phyloP scores from a whole-genome alignment of 202 grass and related monocot genomes.

The Saccharum hybrid region DNA sequence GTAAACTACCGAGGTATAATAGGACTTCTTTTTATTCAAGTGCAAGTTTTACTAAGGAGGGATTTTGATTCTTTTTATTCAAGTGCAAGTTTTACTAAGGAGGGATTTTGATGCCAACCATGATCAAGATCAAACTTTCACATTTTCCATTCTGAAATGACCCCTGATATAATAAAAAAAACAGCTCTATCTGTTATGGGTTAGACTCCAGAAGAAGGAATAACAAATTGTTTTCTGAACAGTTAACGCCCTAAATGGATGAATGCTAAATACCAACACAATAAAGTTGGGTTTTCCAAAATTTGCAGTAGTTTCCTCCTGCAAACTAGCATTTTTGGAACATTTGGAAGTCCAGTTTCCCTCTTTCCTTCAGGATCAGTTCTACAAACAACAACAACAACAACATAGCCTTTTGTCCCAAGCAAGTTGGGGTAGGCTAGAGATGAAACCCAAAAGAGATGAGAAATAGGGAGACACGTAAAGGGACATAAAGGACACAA shows the following conservation, averaged over 20 bases:
- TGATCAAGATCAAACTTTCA: background rate
- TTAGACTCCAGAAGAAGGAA: slow-evolving; percentile 12
- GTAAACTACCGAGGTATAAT: background rate
- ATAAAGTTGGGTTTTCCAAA: background rate
- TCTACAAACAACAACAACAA: background rate
- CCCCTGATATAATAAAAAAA: background rate
- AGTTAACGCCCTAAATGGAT: background rate
- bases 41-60: slow-evolving; percentile 1
- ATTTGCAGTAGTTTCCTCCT: background rate
- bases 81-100: background rate
- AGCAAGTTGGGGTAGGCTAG: no score
- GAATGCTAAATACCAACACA: background rate
- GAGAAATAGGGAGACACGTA: no score
- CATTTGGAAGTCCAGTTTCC: background rate
- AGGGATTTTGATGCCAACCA: background rate
- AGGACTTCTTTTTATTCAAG: background rate
- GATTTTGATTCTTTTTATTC: background rate
- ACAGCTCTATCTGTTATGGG: background rate
- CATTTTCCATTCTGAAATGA: slow-evolving; percentile 15
- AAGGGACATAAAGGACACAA: no score
- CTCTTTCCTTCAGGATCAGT: background rate
- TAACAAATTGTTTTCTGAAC: background rate
- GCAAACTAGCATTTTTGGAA: slow-evolving; percentile 24
- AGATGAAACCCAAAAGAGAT: no score
- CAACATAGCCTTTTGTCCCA: no score